These are phyloP conservation scores for Acer campestre DNA, from an alignment of 345 rosid species.

Conservation along the genomic window DNA sequence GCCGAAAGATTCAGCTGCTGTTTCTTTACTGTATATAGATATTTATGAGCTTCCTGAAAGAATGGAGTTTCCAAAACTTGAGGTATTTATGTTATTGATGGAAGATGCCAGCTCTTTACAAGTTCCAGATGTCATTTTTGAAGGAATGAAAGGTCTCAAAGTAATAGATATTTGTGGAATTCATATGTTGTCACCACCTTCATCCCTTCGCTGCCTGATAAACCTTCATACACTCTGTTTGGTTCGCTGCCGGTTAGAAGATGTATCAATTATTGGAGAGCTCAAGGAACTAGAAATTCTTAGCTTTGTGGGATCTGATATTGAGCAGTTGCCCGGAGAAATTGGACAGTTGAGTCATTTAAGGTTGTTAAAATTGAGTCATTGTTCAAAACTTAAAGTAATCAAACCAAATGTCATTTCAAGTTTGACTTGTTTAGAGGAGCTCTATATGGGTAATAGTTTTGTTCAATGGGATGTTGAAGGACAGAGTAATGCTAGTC, in stretches of 20 bases:
- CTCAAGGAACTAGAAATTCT: conserved; percentile 8
- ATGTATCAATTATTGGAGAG: neutral
- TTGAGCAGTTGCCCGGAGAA: conserved; percentile 19
- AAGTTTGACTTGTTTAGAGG: conserved; percentile 26
- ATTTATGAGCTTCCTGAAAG: conserved; percentile 18
- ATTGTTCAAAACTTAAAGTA: conserved; percentile 16
- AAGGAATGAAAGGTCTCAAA: conserved; percentile 16
- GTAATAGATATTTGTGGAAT: conserved; percentile 9
- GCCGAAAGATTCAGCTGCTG: neutral
- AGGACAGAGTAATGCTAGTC: conserved; percentile 20
- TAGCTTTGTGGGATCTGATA: neutral
- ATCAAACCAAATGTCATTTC: conserved; percentile 27
- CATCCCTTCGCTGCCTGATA: conserved; percentile 3
- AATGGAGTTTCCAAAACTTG: conserved; percentile 20
- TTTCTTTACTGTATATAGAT: conserved; percentile 5
- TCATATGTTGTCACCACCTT: conserved; percentile 14
- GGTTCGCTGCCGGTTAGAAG: neutral
- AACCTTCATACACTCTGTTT: conserved; percentile 25
- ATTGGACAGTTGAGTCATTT: conserved; percentile 19
- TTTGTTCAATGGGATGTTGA: conserved; percentile 26
- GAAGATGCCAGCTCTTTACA: neutral
- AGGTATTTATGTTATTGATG: neutral
- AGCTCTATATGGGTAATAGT: conserved; percentile 17
- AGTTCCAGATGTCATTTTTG: conserved; percentile 19
- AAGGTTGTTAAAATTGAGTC: conserved; percentile 16